Evolutionary conservation across 1,284 basidiomycete species (phyloP), one percentile per base, ranked within the genome.

Genomic region (Pholiota adiposa): DNA sequence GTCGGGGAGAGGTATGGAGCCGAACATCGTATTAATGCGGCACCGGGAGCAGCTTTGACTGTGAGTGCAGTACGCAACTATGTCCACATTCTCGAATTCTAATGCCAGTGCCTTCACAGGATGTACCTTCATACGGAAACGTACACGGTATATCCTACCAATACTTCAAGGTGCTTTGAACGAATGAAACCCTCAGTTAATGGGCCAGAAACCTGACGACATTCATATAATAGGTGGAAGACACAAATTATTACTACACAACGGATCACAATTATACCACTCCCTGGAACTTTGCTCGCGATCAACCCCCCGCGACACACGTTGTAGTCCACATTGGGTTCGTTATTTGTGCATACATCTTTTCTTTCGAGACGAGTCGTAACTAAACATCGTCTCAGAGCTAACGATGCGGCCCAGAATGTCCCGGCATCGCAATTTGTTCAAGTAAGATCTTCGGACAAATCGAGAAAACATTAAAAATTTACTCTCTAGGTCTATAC

Each of bases 191-290:
- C n/a, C n/a, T 31, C 29, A 31, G 11, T 11, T 4, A 31, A 11
- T 16, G 36, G 5, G 36, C 16, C 14, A 8, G 29, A 9, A 23
- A 23, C 19, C 27, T 23, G 18, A 18, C 8, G 25, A 31, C 18
- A 6, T n/a, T 18, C 18, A 36, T 16, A 23, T 27, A 44, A 1
- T 19, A 85, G 81, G 84, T 83, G 0, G 84, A 86, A 66, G 83
- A 86, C 63, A 81, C 79, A 0, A 82, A 83, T 0, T 86, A 77
- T 64, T 82, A 74, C 63, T 81, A 80, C 64, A 80, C 81, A 1
- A 73, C 75, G 4, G 80, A 84, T 60, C 83, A 86, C 69, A 85
- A 86, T 67, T 85, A 74, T 68, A 86, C 83, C 2, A 86, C 84
- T 0, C 79, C 81, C 0, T 86, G 84, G 84, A 66, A 85, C 62